Evolutionary conservation across 768 basidiomycete genomes (phyloP).

Genomic region (Mycena polygramma): DNA sequence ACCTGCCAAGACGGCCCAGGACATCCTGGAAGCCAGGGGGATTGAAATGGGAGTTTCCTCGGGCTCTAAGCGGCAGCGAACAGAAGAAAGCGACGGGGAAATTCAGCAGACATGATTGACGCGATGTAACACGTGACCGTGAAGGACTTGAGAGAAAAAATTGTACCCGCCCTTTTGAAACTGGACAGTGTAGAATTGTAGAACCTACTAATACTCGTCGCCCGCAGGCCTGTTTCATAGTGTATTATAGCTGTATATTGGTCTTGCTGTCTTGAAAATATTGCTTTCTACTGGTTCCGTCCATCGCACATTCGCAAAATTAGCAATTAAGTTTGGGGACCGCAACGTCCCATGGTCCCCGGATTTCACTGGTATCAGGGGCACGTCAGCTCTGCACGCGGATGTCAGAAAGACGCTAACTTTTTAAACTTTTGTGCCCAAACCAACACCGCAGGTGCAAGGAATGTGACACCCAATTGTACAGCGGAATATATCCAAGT

Average conservation of each 20-base stretch:
- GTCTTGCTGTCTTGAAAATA: constrained; percentile 36
- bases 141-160: constrained; percentile 23
- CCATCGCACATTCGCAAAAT: constrained; percentile 1
- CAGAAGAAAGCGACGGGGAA: constrained; percentile 63
- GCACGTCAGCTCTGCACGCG: constrained; percentile 29
- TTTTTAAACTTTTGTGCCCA: constrained; percentile 94
- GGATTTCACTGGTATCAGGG: constrained; percentile 74
- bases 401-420: constrained; percentile 56
- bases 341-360: constrained; percentile 93
- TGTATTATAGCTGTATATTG: constrained; percentile 38
- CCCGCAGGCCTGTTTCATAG: constrained; percentile 34
- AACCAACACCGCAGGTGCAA: constrained; percentile 80
- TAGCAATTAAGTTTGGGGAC: constrained; percentile 72
- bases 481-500: constrained; percentile 64
- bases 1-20: constrained; percentile 80
- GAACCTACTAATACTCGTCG: constrained; percentile 32
- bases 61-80: constrained; percentile 63
- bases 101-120: constrained; percentile 42
- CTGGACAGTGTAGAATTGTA: constrained; percentile 30
- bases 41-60: constrained; percentile 61
- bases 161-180: constrained; percentile 33
- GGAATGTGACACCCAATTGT: constrained; percentile 72
- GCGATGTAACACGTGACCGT: constrained; percentile 20
- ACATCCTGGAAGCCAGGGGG: constrained; percentile 86
- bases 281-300: constrained; percentile 10